phyloP scores from a whole-genome alignment of 805 yeast species.

The Blastobotrys terrestris region DNA sequence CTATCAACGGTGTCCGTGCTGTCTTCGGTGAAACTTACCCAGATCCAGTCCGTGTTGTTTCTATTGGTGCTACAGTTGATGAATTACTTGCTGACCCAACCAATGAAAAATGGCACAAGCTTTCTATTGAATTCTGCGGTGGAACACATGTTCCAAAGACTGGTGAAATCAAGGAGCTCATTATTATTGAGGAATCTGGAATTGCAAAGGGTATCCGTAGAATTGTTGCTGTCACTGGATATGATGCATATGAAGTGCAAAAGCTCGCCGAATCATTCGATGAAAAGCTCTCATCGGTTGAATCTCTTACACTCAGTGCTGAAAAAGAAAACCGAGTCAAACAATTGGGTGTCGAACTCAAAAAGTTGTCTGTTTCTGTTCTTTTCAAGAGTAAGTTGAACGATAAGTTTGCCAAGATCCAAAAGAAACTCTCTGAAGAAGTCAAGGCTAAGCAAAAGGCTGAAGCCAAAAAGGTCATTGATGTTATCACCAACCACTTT shows the following conservation, averaged over 20 bases:
- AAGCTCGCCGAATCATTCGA: constrained; percentile 70
- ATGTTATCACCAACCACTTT: constrained; percentile 67
- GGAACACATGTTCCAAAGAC: constrained; percentile 96
- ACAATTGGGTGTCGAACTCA: constrained; percentile 76
- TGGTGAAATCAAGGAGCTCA: constrained; percentile 86
- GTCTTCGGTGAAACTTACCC: constrained; percentile 99
- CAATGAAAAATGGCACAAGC: constrained; percentile 66
- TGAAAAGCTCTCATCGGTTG: constrained; percentile 51
- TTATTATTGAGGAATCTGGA: constrained; percentile 90
- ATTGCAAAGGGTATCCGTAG: constrained; percentile 98
- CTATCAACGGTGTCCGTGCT: constrained; percentile 85
- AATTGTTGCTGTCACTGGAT: constrained; percentile 94
- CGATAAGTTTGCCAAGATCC: constrained; percentile 68
- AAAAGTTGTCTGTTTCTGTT: constrained; percentile 76
- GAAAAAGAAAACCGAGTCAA: constrained; percentile 77
- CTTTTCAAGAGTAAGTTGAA: constrained; percentile 71
- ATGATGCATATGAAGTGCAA: constrained; percentile 86
- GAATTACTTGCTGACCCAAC: constrained; percentile 67
- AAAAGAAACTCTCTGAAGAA: constrained; percentile 84
- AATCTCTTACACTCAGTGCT: constrained; percentile 61
- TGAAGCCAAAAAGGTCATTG: constrained; percentile 76
- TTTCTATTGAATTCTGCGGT: constrained; percentile 95
- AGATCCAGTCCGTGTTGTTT: constrained; percentile 96
- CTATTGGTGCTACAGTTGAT: constrained; percentile 87
- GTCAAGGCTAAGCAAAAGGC: constrained; percentile 81